These are phyloP conservation scores for Mycena alexandri DNA, from an alignment of 768 basidiomycete species.

Conservation along the genomic window DNA sequence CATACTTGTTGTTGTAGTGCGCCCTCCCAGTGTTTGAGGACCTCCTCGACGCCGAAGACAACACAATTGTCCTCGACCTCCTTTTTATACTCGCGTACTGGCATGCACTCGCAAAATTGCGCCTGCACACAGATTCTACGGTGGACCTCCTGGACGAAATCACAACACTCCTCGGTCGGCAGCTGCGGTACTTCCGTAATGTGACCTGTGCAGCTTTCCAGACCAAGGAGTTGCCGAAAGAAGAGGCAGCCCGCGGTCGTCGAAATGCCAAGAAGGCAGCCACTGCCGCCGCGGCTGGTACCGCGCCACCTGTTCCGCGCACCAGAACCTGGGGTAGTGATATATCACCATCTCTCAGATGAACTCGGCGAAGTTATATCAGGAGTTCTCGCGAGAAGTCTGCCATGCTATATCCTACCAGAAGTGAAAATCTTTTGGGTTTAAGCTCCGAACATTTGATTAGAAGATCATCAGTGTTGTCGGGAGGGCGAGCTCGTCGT, in stretches of 20 bases:
- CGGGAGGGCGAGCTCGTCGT: too few relatives aligned
- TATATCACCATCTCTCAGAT: too few relatives aligned
- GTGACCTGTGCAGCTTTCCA: constrained; percentile 39
- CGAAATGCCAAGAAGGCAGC: constrained; percentile 28
- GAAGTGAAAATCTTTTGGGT: too few relatives aligned
- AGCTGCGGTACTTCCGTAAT: constrained; percentile 40
- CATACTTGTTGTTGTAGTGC: constrained; percentile 41
- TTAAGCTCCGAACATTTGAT: too few relatives aligned
- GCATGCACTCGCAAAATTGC: constrained; percentile 52
- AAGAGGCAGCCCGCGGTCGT: constrained; percentile 43
- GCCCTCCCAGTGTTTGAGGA: constrained; percentile 54
- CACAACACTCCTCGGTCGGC: constrained; percentile 41
- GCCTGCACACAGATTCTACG: constrained; percentile 44
- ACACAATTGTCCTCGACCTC: constrained; percentile 41
- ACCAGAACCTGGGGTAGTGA: too few relatives aligned
- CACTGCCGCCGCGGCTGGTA: constrained; percentile 5
- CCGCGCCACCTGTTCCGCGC: not conserved
- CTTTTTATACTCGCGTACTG: constrained; percentile 48
- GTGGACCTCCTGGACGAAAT: constrained; percentile 34
- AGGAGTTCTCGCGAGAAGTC: too few relatives aligned
- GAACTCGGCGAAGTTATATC: too few relatives aligned
- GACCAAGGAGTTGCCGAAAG: constrained; percentile 48
- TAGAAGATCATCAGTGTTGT: too few relatives aligned
- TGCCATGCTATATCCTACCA: too few relatives aligned
- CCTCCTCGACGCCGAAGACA: constrained; percentile 42